These are phyloP conservation scores for Biscutella laevigata DNA, from an alignment of 441 rosid genomes.

Conservation along the genomic window DNA sequence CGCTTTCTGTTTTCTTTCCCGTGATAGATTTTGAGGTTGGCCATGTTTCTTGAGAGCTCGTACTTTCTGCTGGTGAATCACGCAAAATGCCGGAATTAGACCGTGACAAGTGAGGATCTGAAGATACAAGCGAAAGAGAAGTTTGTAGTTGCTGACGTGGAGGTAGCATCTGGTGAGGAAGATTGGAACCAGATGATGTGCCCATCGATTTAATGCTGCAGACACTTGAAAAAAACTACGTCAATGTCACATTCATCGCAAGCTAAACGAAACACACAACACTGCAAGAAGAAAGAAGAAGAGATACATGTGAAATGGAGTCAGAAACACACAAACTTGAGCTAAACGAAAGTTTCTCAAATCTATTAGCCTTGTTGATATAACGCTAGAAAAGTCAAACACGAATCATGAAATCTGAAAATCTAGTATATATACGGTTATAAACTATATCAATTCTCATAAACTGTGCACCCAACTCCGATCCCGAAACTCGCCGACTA, in stretches of 20 bases:
- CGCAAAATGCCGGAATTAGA: constrained; percentile 61
- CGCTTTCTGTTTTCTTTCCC: constrained; percentile 63
- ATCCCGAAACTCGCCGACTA: not conserved
- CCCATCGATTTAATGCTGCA: constrained; percentile 52
- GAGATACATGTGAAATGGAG: not conserved
- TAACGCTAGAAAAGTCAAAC: constrained; percentile 28
- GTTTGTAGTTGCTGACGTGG: constrained; percentile 76
- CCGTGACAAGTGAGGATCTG: constrained; percentile 53
- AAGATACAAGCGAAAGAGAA: constrained; percentile 58
- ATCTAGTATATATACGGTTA: not conserved
- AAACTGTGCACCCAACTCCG: not conserved
- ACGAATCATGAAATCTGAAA: constrained; percentile 8
- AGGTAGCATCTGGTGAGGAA: constrained; percentile 76
- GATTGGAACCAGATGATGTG: constrained; percentile 74
- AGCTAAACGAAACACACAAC: not conserved
- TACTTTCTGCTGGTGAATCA: constrained; percentile 94
- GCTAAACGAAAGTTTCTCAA: constrained; percentile 13
- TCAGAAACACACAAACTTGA: too few relatives aligned
- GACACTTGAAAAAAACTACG: not conserved
- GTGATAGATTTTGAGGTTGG: constrained; percentile 51
- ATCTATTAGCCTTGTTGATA: constrained; percentile 10
- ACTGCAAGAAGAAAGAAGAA: not conserved
- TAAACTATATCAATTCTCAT: not conserved
- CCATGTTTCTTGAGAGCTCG: constrained; percentile 94
- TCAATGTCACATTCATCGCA: not conserved